Conservation (phyloP, 225 moss, liverwort and hornwort genomes). For the Polytrichum commune region DNA sequence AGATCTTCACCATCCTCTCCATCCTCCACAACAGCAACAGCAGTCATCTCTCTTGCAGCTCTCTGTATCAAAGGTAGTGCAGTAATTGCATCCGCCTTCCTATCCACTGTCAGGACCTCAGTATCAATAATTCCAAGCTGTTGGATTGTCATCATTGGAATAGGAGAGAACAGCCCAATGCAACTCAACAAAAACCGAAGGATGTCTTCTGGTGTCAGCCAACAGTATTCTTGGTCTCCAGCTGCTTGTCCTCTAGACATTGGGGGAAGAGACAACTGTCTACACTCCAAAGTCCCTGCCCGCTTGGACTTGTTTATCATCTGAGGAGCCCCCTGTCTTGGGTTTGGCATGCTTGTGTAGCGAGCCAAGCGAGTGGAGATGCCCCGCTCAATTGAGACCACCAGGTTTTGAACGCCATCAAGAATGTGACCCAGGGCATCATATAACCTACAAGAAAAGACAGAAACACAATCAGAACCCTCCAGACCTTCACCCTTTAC, state of each 20-base stretch:
- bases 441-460: slow-evolving; percentile 40
- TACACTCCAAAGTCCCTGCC: slow-evolving; percentile 4
- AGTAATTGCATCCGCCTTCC: slow-evolving; percentile 26
- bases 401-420: slow-evolving; percentile 60
- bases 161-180: slow-evolving; percentile 60
- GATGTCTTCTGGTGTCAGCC: slow-evolving; percentile 68
- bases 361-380: slow-evolving; percentile 26
- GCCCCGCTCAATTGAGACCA: slow-evolving; percentile 43
- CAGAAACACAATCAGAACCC: too few species aligned
- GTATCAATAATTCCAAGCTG: slow-evolving; percentile 51
- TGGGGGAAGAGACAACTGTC: slow-evolving; percentile 10
- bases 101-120: slow-evolving; percentile 44
- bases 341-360: slow-evolving; percentile 23
- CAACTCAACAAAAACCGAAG: slow-evolving; percentile 58
- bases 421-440: slow-evolving; percentile 54
- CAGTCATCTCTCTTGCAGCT: slow-evolving; percentile 61
- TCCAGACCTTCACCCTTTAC: too few species aligned
- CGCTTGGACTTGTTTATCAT: slow-evolving; percentile 9
- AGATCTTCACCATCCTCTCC: slow-evolving; percentile 14
- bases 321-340: background rate
- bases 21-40: slow-evolving; percentile 56
- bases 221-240: slow-evolving; percentile 52
- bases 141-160: slow-evolving; percentile 70
- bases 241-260: background rate
- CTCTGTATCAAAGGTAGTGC: slow-evolving; percentile 40